Evolutionary conservation across 441 rosid genomes (phyloP), one percentile per base, ranked within the genome.

Genomic region (Codiaeum variegatum): DNA sequence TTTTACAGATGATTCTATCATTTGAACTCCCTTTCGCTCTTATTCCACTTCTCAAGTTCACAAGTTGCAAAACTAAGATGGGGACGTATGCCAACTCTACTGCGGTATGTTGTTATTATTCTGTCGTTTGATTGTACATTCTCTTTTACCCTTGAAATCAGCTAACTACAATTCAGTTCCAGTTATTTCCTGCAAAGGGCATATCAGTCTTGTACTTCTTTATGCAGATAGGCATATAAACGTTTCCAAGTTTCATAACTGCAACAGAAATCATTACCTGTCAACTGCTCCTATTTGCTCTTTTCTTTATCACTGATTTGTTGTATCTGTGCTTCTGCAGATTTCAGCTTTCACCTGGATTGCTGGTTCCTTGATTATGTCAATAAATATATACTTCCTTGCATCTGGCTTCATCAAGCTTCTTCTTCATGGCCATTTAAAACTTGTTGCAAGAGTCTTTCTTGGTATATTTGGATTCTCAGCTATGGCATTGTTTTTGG

Each of bases 21-120:
- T 94, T 94, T 75, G 97, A 92, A 86, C 98, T 94, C 44, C 99
- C 98, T 19, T 94, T 94, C 58, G 92, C 97, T 40, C 84, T 94
- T 34, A 83, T 92, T 76, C 99, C 98, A 2, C 97, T 94, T 71
- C 97, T 94, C 78, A 94, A 94, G 77, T 94, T 94, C 84, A 94
- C 98, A 54, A 90, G 96, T 79, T 86, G 98, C 89, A 76, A 87
- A 80, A 83, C 83, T 78, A 94, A 90, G 88, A 94, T 94, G 99
- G 97, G 94, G 19, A 23, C 65, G 28, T 24, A 84, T 29, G 93
- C 80, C 62, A 94, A 94, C 72, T 83, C 91, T 42, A 71, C 54
- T 15, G 26, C 2, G 90, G 99, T 92, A 86, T 74, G 52, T 6
- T 16, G 10, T 61, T 51, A 15, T 59, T 21, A 15, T 62, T 38